Base-by-base conservation (phyloP, 78 protist genomes). In the Monosiga brevicollis region DNA sequence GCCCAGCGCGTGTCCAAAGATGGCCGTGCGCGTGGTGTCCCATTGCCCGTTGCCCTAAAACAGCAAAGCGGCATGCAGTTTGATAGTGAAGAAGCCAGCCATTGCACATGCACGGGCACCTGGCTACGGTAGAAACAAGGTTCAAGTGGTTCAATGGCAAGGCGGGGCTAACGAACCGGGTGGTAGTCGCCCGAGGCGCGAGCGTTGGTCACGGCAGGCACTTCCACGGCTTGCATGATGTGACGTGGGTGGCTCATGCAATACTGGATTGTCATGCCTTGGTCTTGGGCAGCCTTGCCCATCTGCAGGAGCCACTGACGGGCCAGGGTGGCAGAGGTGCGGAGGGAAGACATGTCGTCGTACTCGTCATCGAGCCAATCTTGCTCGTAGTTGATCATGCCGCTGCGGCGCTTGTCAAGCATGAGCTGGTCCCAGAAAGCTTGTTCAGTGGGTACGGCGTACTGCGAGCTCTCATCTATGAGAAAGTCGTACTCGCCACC, bases 241-340 rank as follows among this genome's bases (percentile, higher is more conserved):
- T 86, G 88, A 36, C 89, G 78, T 34, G 84, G 25, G 62, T 49
- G 42, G 23, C 76, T 1, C 92, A 89, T 89, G 84, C 92, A 89
- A 81, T 86, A 86, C 85, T 86, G 89, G 82, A 89, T 89, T 25
- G 38, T 86, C n/a, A 89, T 22, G 70, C 79, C 89, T 49, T 83
- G 0, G 38, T 15, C 43, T 32, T 40, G 20, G 26, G 91, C 91
- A 3, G 86, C 87, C 40, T 0, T 23, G 42, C 84, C 85, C 85
- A 81, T 87, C 72, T 81, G 81, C 83, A 42, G 3, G 37, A 89
- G 82, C 91, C 91, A 89, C n/a, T 55, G 25, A 0, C 89, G 37
- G 32, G 86, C 91, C 39, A 76, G n/a, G 1, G 78, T 84, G 41
- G 84, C 84, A 22, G 72, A 41, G 78, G 42, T 1, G 3, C 10